phyloP scores from a whole-genome alignment of 352 stramenopile genomes.

The Phytophthora idaei region DNA sequence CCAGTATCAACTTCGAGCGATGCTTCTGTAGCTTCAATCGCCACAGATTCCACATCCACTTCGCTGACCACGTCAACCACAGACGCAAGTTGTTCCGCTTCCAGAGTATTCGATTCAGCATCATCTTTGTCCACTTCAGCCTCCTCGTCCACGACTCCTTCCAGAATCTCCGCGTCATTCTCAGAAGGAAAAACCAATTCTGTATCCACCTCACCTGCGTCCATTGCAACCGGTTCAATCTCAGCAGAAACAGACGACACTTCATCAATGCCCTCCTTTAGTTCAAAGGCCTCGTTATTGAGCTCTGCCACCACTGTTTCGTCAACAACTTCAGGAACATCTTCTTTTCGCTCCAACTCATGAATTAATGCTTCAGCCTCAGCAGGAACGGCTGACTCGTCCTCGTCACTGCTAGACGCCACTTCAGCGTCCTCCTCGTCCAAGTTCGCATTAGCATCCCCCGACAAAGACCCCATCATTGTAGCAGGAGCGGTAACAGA shows the following conservation, averaged over 20 bases:
- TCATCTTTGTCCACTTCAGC: slow-evolving; percentile 1
- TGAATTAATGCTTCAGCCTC: not conserved
- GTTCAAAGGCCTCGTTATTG: not conserved
- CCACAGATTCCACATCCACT: slow-evolving; percentile 16
- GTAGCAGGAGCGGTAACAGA: not conserved
- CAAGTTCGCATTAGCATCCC: slow-evolving; percentile 1
- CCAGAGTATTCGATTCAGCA: not conserved
- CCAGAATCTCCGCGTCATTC: not conserved
- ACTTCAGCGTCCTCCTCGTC: slow-evolving; percentile 11
- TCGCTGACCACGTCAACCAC: slow-evolving; percentile 3
- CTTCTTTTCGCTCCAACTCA: slow-evolving; percentile 13
- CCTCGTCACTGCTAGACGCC: not conserved
- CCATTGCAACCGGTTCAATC: too few relatives aligned
- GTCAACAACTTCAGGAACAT: not conserved
- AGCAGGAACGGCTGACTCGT: slow-evolving; percentile 6
- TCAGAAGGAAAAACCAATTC: not conserved
- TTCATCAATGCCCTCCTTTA: slow-evolving; percentile 3
- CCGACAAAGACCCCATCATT: not conserved
- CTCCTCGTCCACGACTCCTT: slow-evolving; percentile 3
- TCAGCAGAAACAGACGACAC: too few relatives aligned
- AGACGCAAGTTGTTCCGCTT: too few relatives aligned
- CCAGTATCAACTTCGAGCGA: slow-evolving; percentile 5
- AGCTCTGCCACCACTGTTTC: not conserved
- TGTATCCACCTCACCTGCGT: too few relatives aligned
- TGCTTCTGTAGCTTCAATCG: slow-evolving; percentile 26